Evolutionary conservation across 2,329 filamentous ascomycete genomes (phyloP).

Genomic region (Aspergillus sp.): DNA sequence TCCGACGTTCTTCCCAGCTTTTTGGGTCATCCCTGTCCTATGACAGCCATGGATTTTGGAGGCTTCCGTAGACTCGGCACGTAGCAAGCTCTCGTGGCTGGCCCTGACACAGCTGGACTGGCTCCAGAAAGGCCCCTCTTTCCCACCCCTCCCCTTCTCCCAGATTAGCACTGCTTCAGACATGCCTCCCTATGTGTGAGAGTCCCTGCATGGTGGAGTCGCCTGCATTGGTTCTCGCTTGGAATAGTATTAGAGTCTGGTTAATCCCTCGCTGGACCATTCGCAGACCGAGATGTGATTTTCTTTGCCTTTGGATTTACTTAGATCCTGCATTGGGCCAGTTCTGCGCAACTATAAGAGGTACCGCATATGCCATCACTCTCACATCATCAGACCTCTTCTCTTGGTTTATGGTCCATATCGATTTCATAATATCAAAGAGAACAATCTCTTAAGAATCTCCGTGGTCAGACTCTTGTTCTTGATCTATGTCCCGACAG

Average conservation of each 20-base stretch:
- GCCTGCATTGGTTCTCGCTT: conserved; percentile 1
- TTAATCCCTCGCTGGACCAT: conserved; percentile 6
- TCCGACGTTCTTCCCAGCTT: conserved; percentile 12
- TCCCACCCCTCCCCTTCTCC: conserved; percentile 3
- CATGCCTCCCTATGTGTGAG: conserved; percentile 9
- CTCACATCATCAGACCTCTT: too few relatives aligned
- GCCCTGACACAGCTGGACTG: conserved; percentile 21
- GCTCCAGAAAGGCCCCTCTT: conserved; percentile 7
- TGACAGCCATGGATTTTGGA: conserved; percentile 8
- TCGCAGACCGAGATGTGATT: conserved; percentile 3
- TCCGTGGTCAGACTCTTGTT: too few relatives aligned
- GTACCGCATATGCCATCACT: too few relatives aligned
- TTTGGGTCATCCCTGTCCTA: conserved; percentile 14
- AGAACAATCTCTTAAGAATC: too few relatives aligned
- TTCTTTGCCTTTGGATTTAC: conserved; percentile 8
- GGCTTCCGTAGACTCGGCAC: conserved; percentile 7
- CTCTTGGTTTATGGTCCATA: too few relatives aligned
- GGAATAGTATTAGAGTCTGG: conserved; percentile 12
- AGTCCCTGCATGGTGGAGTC: conserved; percentile 19
- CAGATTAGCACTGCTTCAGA: conserved; percentile 11
- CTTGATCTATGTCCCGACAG: too few relatives aligned
- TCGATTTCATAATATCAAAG: too few relatives aligned
- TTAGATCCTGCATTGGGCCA: conserved; percentile 2
- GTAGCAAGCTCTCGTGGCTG: conserved; percentile 22
- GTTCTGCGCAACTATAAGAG: conserved; percentile 9